Percentiles rank a stretch among this genome's conserved stretches.
Evolutionary conservation across 2,329 filamentous ascomycete species (phyloP).

Genomic region (Colletotrichum tropicicola): DNA sequence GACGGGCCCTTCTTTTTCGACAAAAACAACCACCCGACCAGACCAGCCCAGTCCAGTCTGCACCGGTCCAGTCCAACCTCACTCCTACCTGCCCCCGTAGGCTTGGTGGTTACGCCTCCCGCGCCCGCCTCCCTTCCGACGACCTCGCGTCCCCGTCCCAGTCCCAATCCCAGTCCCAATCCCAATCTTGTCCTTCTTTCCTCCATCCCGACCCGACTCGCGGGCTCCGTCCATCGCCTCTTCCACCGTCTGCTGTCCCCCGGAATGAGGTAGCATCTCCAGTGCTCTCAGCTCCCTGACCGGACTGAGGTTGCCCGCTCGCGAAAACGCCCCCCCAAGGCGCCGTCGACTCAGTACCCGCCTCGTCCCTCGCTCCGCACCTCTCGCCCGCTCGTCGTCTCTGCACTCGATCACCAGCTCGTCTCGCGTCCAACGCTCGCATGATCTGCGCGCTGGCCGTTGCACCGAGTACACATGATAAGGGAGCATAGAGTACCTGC

Average conservation of each 20-base stretch:
- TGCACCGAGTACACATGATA: constrained; percentile 49
- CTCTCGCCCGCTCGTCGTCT: not conserved
- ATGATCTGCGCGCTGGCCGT: constrained; percentile 29
- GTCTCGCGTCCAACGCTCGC: constrained; percentile 24
- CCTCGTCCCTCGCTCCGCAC: not conserved
- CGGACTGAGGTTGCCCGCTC: constrained; percentile 58
- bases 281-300: constrained; percentile 67
- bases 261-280: constrained; percentile 68
- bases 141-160: not conserved
- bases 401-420: too few relatives aligned
- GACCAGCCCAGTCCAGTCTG: constrained; percentile 4
- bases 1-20: constrained; percentile 24
- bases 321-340: constrained; percentile 22
- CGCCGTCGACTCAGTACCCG: constrained; percentile 21
- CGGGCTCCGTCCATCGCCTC: not conserved
- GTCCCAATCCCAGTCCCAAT: not conserved
- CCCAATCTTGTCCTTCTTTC: not conserved
- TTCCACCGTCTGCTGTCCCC: constrained; percentile 18
- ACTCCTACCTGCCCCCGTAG: constrained; percentile 20
- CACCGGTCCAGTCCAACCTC: constrained; percentile 25
- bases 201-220: not conserved
- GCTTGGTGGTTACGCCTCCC: constrained; percentile 18
- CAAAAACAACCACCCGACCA: constrained; percentile 26
- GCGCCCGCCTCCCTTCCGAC: constrained; percentile 16
- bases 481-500: constrained; percentile 65